Evolutionary conservation across 1,284 basidiomycete species (phyloP).

Genomic region (Tausonia pullulans): DNA sequence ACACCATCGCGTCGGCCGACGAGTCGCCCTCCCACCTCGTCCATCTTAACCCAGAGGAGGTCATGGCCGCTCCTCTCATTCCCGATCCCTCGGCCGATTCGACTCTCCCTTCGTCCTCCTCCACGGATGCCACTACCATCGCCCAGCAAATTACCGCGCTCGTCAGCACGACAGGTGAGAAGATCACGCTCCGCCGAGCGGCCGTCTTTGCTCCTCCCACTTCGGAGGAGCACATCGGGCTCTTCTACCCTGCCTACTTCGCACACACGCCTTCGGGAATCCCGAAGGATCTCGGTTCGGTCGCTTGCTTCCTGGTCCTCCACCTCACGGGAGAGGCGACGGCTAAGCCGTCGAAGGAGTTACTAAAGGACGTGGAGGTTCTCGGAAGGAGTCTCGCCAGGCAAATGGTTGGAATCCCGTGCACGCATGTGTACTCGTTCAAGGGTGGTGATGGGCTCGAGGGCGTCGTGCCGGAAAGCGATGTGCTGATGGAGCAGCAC

Average conservation of each 20-base stretch:
- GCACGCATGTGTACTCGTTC: constrained; percentile 8
- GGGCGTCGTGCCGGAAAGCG: constrained; percentile 3
- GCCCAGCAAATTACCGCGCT: constrained; percentile 14
- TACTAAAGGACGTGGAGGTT: constrained; percentile 11
- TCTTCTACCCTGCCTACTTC: constrained; percentile 17
- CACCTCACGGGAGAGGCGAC: constrained; percentile 13
- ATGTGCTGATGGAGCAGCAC: constrained; percentile 16
- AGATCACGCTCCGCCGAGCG: constrained; percentile 12
- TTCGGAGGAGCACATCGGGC: constrained; percentile 8
- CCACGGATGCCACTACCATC: neutral
- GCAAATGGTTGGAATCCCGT: constrained; percentile 16
- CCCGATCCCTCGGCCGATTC: neutral
- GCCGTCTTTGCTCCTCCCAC: constrained; percentile 15
- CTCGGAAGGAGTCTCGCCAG: constrained; percentile 12
- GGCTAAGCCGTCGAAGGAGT: neutral
- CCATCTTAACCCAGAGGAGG: neutral
- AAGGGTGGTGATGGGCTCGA: constrained; percentile 8
- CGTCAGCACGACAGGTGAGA: constrained; percentile 17
- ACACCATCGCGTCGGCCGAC: neutral
- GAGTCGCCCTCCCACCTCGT: constrained; percentile 11
- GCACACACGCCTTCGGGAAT: constrained; percentile 11
- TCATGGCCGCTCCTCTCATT: constrained; percentile 8
- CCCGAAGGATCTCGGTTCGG: constrained; percentile 8
- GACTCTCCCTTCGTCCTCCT: neutral
- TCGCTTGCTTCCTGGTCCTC: constrained; percentile 12